phyloP scores from a whole-genome alignment of 768 basidiomycete species.

The Pleurotus tuoliensis region DNA sequence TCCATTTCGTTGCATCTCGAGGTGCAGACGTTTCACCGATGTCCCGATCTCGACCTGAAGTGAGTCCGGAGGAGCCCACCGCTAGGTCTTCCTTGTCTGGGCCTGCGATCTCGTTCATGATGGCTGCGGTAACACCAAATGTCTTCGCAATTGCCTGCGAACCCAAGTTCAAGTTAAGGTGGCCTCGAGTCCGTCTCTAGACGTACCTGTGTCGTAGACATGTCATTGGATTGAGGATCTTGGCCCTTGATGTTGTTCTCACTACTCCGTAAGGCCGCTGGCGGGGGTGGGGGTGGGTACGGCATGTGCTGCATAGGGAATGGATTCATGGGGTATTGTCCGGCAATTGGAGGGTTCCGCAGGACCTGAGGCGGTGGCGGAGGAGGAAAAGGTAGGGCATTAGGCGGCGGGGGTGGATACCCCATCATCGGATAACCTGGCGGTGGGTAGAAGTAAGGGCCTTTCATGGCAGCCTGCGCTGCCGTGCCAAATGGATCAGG shows the following conservation, averaged over 20 bases:
- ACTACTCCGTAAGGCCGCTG: conserved; percentile 12
- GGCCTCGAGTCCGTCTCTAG: neutral
- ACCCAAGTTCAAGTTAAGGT: neutral
- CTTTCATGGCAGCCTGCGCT: conserved; percentile 7
- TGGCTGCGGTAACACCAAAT: conserved; percentile 73
- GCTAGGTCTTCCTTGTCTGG: conserved; percentile 72
- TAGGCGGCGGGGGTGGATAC: conserved; percentile 26
- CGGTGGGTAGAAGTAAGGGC: conserved; percentile 26
- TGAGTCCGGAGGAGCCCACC: conserved; percentile 68
- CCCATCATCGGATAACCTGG: conserved; percentile 12
- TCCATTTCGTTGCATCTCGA: conserved; percentile 61
- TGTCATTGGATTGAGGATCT: conserved; percentile 77
- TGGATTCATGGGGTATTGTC: neutral
- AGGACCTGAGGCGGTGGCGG: conserved; percentile 15
- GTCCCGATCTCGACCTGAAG: conserved; percentile 65
- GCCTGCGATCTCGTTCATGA: conserved; percentile 59
- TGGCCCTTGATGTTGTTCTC: conserved; percentile 57
- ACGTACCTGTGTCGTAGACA: conserved; percentile 63
- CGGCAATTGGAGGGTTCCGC: conserved; percentile 13
- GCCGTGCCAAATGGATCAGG: neutral
- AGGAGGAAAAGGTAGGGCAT: conserved; percentile 37
- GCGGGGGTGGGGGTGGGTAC: conserved; percentile 11
- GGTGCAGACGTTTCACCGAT: conserved; percentile 49
- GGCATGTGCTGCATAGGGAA: neutral
- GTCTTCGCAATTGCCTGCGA: conserved; percentile 64